A percentile compares a stretch with the other conserved stretches of the same genome.
phyloP scores from a whole-genome alignment of 2,329 filamentous ascomycete species.

The Cercospora sojina region DNA sequence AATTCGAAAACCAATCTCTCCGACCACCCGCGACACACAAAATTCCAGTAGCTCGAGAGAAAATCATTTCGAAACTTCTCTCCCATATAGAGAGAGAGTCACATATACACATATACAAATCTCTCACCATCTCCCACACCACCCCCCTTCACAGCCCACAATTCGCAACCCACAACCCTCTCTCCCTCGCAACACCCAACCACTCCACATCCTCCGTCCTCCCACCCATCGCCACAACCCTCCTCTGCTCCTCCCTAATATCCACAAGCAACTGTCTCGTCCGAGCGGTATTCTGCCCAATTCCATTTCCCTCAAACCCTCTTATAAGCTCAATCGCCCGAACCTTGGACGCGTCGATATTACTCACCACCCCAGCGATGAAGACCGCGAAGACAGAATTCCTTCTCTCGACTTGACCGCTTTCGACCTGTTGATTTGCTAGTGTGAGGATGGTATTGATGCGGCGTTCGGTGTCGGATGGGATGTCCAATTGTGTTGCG shows the following conservation, averaged over 20 bases:
- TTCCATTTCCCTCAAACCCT: conserved; percentile 47
- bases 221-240: conserved; percentile 33
- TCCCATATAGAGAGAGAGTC: too few species aligned
- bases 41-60: too few species aligned
- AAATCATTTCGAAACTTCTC: too few species aligned
- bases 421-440: conserved; percentile 43
- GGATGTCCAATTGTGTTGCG: conserved; percentile 34
- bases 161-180: conserved; percentile 51
- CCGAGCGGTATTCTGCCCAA: conserved; percentile 50
- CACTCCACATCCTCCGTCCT: conserved; percentile 52
- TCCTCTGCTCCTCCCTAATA: conserved; percentile 52
- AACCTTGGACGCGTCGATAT: conserved; percentile 45
- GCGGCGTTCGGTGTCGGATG: conserved; percentile 48
- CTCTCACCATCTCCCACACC: not conserved
- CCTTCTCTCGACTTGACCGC: conserved; percentile 44
- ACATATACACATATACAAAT: not conserved
- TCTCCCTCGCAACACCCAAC: conserved; percentile 49
- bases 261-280: conserved; percentile 48
- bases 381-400: conserved; percentile 56
- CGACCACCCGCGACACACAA: too few species aligned
- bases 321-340: conserved; percentile 51
- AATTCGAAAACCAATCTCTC: too few species aligned
- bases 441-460: conserved; percentile 48
- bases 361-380: conserved; percentile 51
- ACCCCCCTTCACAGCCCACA: conserved; percentile 48